Percentiles rank a stretch among this genome's conserved stretches.
Conservation (phyloP, 2,329 filamentous ascomycete species). For the Leptodontidium sp. region DNA sequence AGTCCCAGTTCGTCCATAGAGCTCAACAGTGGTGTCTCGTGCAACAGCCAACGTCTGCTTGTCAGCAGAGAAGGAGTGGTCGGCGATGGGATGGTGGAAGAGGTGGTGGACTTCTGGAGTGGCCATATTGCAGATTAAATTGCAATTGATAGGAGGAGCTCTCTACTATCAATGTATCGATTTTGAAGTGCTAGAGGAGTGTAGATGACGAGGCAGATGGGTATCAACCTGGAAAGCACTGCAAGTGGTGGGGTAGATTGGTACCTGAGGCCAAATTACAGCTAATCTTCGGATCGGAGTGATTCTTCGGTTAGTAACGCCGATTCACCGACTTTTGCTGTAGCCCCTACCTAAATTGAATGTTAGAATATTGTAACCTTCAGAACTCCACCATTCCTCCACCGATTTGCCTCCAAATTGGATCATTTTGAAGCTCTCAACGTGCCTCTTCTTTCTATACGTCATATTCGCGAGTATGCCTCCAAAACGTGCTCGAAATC, state of each 20-base stretch:
- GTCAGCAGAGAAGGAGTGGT: conserved; percentile 98
- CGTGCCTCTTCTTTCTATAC: too few relatives aligned
- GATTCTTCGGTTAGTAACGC: too few relatives aligned
- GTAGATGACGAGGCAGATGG: conserved; percentile 22
- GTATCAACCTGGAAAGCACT: background rate
- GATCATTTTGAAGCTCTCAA: too few relatives aligned
- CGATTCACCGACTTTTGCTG: too few relatives aligned
- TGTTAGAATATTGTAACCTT: too few relatives aligned
- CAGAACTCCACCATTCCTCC: too few relatives aligned
- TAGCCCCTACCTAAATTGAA: too few relatives aligned
- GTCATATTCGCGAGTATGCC: too few relatives aligned
- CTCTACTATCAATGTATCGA: conserved; percentile 83
- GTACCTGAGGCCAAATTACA: conserved; percentile 18
- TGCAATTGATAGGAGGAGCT: conserved; percentile 87
- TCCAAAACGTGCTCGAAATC: too few relatives aligned
- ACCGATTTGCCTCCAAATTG: too few relatives aligned
- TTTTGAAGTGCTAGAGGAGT: conserved; percentile 21
- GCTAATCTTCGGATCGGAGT: too few relatives aligned
- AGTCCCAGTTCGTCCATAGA: conserved; percentile 78
- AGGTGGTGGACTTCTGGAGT: conserved; percentile 93
- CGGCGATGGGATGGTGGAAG: conserved; percentile 94
- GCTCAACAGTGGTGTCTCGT: conserved; percentile 87
- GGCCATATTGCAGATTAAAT: conserved; percentile 65
- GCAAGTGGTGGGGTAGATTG: conserved; percentile 22
- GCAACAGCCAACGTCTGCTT: conserved; percentile 88